These are phyloP conservation scores for Entomortierella beljakovae DNA, from an alignment of 192 early-diverging fungal species.

Conservation along the genomic window DNA sequence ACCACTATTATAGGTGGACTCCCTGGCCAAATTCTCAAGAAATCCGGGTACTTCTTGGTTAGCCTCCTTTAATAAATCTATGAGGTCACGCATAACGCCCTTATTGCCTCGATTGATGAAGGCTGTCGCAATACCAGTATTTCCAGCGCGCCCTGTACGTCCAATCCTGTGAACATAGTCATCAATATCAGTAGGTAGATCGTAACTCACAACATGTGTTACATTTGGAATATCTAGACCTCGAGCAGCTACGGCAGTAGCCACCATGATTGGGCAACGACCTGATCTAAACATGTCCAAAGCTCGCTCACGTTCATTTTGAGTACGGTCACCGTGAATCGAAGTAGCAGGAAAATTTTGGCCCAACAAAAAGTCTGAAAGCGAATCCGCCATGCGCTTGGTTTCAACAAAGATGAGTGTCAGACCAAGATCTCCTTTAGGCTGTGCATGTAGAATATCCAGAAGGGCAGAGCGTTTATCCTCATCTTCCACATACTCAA, in stretches of 20 bases:
- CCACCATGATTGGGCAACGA: conserved; percentile 87
- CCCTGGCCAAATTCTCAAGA: conserved; percentile 78
- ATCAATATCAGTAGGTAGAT: conserved; percentile 94
- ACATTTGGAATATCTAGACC: conserved; percentile 92
- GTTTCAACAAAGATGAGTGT: conserved; percentile 98
- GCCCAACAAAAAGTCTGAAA: conserved; percentile 81
- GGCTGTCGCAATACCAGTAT: conserved; percentile 89
- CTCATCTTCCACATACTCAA: conserved; percentile 93
- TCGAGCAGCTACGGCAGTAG: conserved; percentile 96
- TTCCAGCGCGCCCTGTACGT: conserved; percentile 97
- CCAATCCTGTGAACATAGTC: conserved; percentile 99
- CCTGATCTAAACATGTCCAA: conserved; percentile 89
- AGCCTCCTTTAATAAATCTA: conserved; percentile 92
- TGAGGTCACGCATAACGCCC: conserved; percentile 83
- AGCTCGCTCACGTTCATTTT: conserved; percentile 93
- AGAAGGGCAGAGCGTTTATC: conserved; percentile 94
- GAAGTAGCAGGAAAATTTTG: conserved; percentile 88
- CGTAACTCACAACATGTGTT: conserved; percentile 91
- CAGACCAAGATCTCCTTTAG: conserved; percentile 66
- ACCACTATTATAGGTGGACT: conserved; percentile 56
- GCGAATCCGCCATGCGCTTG: conserved; percentile 91
- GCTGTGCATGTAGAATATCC: conserved; percentile 77
- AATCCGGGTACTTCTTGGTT: conserved; percentile 93
- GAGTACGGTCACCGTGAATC: conserved; percentile 97
- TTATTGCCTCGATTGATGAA: conserved; percentile 93